Evolutionary conservation across 108 stramenopile genomes (phyloP).

Genomic region (Epipyxis sp.): DNA sequence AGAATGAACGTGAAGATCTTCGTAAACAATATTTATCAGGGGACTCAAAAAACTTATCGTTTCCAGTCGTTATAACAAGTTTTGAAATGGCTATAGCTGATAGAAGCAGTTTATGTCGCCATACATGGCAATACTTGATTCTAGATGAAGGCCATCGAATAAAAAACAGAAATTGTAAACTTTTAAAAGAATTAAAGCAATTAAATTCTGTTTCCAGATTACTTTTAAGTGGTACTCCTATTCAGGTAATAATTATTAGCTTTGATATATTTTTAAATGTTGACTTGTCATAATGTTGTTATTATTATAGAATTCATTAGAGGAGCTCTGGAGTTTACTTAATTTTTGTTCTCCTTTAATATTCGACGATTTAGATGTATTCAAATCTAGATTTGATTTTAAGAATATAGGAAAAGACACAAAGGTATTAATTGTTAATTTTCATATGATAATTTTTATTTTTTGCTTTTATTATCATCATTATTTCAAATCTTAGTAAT

Average conservation of each 20-base stretch:
- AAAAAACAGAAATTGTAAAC: constrained; percentile 86
- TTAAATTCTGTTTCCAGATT: constrained; percentile 76
- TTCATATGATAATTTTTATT: too few species aligned
- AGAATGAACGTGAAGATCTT: constrained; percentile 64
- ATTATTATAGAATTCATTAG: constrained; percentile 54
- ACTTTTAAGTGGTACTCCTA: constrained; percentile 96
- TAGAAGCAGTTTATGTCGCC: constrained; percentile 44
- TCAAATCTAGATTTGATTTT: constrained; percentile 96
- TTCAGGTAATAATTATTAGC: constrained; percentile 69
- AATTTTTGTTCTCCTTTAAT: constrained; percentile 97
- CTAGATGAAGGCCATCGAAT: constrained; percentile 98
- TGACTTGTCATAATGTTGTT: neutral
- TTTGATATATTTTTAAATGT: neutral
- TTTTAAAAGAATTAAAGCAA: constrained; percentile 80
- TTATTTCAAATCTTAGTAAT: too few species aligned
- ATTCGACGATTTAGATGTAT: constrained; percentile 92
- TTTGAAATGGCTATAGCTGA: constrained; percentile 88
- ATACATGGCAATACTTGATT: constrained; percentile 79
- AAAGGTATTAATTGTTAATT: too few species aligned
- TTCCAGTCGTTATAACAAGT: constrained; percentile 87
- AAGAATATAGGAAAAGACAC: constrained; percentile 91
- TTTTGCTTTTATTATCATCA: too few species aligned
- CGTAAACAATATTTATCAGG: constrained; percentile 48
- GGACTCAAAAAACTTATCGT: constrained; percentile 63
- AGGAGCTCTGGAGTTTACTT: constrained; percentile 94